Evolutionary conservation across 2,329 filamentous ascomycete genomes (phyloP).

Genomic region (Aureobasidium sp.): DNA sequence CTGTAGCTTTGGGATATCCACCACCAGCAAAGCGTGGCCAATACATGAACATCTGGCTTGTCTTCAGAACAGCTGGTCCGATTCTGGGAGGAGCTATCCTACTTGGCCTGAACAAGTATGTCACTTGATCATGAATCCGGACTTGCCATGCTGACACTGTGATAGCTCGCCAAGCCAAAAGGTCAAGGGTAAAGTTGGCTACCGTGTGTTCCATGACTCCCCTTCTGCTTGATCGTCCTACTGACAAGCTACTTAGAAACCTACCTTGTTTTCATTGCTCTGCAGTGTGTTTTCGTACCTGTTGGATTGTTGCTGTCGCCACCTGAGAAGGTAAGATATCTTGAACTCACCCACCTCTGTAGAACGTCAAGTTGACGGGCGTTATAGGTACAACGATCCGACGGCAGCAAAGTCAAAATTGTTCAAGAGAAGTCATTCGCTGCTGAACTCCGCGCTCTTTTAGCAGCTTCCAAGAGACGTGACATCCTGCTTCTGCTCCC

Average conservation of each 20-base stretch:
- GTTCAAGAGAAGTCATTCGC: slow-evolving; percentile 33
- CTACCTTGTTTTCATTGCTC: slow-evolving; percentile 39
- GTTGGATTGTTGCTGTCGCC: slow-evolving; percentile 35
- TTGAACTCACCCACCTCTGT: too few relatives aligned
- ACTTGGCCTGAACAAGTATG: slow-evolving; percentile 40
- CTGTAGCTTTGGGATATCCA: slow-evolving; percentile 45
- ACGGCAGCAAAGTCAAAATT: slow-evolving; percentile 36
- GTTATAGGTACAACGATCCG: slow-evolving; percentile 34
- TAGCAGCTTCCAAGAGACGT: slow-evolving; percentile 25
- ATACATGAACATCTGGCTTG: slow-evolving; percentile 44
- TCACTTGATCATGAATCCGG: neutral
- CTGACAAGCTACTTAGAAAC: slow-evolving; percentile 24
- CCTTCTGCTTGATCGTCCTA: neutral
- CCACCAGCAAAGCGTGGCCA: slow-evolving; percentile 42
- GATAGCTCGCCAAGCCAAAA: slow-evolving; percentile 32
- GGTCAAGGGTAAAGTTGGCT: slow-evolving; percentile 30
- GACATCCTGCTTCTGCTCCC: slow-evolving; percentile 37
- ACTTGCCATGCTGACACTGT: neutral
- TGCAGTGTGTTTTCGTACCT: slow-evolving; percentile 34
- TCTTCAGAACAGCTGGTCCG: slow-evolving; percentile 46
- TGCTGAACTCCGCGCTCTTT: slow-evolving; percentile 35
- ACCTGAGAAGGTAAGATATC: slow-evolving; percentile 29
- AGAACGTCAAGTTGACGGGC: too few relatives aligned
- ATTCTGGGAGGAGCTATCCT: slow-evolving; percentile 43
- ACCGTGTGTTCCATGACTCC: slow-evolving; percentile 15